Evolutionary conservation across 257 asterid species (phyloP).

Genomic region (Rauvolfia tetraphylla): DNA sequence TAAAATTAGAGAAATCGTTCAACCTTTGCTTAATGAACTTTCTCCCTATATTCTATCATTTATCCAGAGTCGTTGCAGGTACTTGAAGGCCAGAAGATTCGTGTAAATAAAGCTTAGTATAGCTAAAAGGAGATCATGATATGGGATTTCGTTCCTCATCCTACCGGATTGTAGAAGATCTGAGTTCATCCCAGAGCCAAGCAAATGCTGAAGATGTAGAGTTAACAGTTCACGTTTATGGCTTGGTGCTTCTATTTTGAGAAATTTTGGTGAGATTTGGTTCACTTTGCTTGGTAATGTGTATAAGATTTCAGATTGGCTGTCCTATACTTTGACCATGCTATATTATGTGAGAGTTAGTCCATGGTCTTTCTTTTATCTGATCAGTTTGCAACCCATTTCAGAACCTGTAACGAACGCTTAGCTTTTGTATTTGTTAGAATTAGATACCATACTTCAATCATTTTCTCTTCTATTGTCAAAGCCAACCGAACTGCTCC

Average conservation of each 20-base stretch:
- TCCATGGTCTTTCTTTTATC: not conserved
- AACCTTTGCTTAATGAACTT: not conserved
- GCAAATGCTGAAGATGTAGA: conserved; percentile 1
- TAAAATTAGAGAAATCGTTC: not conserved
- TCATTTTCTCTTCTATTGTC: not conserved
- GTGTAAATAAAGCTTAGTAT: conserved; percentile 69
- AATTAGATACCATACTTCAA: not conserved
- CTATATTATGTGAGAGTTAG: not conserved
- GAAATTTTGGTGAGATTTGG: not conserved
- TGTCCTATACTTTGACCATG: not conserved
- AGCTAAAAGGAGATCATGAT: not conserved
- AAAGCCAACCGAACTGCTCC: too few species aligned
- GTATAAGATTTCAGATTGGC: not conserved
- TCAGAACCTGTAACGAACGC: not conserved
- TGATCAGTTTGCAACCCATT: not conserved
- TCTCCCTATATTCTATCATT: not conserved
- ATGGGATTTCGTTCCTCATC: conserved; percentile 3
- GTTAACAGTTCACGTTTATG: not conserved
- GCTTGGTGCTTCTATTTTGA: not conserved
- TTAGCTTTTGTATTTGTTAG: not conserved
- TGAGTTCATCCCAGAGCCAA: not conserved
- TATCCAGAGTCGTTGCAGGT: conserved; percentile 41
- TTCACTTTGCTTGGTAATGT: not conserved
- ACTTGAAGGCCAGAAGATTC: conserved; percentile 87
- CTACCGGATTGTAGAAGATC: not conserved